Conservation (phyloP, 805 yeast genomes). For the Wickerhamomyces sydowiorum region DNA sequence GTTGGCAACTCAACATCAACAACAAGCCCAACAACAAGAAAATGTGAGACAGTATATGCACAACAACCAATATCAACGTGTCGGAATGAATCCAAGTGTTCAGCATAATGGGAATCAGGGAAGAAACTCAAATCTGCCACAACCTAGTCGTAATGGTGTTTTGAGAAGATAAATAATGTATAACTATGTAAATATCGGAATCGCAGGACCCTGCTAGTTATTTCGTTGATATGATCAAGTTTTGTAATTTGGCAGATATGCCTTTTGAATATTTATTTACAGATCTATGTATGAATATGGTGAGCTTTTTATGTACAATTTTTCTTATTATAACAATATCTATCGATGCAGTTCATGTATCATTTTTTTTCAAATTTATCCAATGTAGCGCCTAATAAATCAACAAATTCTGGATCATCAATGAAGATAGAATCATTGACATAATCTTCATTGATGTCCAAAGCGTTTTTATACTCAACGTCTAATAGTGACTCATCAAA, state of each 20-base stretch:
- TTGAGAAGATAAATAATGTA: conserved; percentile 12
- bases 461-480: neutral
- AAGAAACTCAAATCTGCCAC: conserved; percentile 6
- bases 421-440: conserved; percentile 7
- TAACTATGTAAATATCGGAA: neutral
- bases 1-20: conserved; percentile 9
- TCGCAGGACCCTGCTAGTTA: neutral
- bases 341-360: neutral
- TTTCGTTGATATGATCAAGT: too few relatives aligned
- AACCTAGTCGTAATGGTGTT: conserved; percentile 20
- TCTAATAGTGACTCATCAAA: conserved; percentile 7
- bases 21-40: conserved; percentile 11
- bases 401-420: conserved; percentile 1
- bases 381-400: neutral
- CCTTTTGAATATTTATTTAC: too few relatives aligned
- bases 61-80: conserved; percentile 5
- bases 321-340: neutral
- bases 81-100: neutral
- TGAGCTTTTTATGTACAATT: neutral
- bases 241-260: too few relatives aligned
- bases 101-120: neutral
- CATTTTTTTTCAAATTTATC: neutral
- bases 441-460: neutral
- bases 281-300: neutral
- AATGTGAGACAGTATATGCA: conserved; percentile 10